A percentile compares a stretch with the other conserved stretches of the same genome.
phyloP scores from a whole-genome alignment of 108 stramenopile species.

The Nitzschia putrida region DNA sequence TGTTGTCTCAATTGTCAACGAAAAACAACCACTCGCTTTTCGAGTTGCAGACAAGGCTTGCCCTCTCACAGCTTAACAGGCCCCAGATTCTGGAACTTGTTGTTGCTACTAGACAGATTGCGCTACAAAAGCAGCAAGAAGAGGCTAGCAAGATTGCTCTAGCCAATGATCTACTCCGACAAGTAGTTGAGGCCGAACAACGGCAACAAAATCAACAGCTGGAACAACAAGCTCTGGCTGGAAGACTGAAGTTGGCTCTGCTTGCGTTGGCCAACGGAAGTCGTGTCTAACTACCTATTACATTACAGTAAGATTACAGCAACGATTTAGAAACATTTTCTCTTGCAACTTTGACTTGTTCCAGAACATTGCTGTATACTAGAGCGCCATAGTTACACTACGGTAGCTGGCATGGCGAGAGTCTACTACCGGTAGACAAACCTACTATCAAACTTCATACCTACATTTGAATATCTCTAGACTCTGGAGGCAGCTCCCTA shows the following conservation, averaged over 20 bases:
- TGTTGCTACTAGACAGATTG: background rate
- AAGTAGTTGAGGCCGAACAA: background rate
- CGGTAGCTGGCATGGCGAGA: no score
- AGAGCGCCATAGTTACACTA: no score
- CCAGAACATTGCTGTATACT: no score
- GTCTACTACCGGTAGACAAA: no score
- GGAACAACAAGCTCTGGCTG: conserved; percentile 1
- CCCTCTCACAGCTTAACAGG: background rate
- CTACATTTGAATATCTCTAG: no score
- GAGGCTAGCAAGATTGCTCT: background rate
- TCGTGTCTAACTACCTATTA: background rate
- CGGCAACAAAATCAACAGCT: background rate
- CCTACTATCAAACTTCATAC: no score
- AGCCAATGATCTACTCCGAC: background rate
- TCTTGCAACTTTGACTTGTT: no score
- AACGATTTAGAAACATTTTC: no score
- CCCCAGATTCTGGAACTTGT: background rate
- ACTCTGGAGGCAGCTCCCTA: no score
- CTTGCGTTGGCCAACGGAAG: background rate
- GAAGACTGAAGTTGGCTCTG: background rate
- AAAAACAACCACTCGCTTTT: background rate
- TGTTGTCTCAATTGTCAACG: background rate
- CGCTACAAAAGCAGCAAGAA: background rate
- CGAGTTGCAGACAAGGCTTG: background rate
- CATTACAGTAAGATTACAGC: no score